A percentile compares a stretch with the other conserved stretches of the same genome.
These are phyloP conservation scores for Psidium guajava DNA, from an alignment of 345 rosid genomes.

Conservation along the genomic window DNA sequence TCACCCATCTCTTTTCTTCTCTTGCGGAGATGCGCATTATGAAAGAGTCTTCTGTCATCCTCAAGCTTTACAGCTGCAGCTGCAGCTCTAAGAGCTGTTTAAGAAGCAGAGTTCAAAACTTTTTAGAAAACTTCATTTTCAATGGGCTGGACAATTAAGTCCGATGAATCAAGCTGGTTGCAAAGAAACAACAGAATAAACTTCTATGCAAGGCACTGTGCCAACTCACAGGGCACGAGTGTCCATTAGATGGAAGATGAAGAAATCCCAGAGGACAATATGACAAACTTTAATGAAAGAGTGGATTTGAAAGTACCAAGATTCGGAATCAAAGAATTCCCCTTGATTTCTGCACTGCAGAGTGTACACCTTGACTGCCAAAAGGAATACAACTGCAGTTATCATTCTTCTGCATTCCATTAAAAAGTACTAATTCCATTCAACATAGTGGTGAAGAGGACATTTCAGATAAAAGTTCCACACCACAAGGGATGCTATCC, in stretches of 20 bases:
- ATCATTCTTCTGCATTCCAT: neutral
- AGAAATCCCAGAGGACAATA: neutral
- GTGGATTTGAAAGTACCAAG: constrained; percentile 40
- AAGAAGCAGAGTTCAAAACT: neutral
- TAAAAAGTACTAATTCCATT: neutral
- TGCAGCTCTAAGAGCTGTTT: constrained; percentile 89
- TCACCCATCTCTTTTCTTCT: constrained; percentile 91
- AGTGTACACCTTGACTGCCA: constrained; percentile 87
- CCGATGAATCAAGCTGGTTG: neutral
- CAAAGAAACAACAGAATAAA: neutral
- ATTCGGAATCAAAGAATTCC: constrained; percentile 69
- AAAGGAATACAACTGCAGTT: constrained; percentile 27
- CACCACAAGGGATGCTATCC: neutral
- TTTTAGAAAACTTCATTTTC: neutral
- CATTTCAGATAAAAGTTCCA: neutral
- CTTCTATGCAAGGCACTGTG: neutral
- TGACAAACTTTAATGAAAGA: neutral
- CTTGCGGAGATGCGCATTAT: constrained; percentile 83
- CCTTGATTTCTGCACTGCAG: constrained; percentile 74
- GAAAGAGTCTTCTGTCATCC: constrained; percentile 84
- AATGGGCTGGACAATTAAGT: neutral
- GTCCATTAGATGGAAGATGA: neutral
- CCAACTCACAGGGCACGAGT: neutral
- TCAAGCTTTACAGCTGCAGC: constrained; percentile 84
- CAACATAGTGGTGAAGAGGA: neutral